Conservation (phyloP, 2,329 filamentous ascomycete genomes). For the Microsporum canis region DNA sequence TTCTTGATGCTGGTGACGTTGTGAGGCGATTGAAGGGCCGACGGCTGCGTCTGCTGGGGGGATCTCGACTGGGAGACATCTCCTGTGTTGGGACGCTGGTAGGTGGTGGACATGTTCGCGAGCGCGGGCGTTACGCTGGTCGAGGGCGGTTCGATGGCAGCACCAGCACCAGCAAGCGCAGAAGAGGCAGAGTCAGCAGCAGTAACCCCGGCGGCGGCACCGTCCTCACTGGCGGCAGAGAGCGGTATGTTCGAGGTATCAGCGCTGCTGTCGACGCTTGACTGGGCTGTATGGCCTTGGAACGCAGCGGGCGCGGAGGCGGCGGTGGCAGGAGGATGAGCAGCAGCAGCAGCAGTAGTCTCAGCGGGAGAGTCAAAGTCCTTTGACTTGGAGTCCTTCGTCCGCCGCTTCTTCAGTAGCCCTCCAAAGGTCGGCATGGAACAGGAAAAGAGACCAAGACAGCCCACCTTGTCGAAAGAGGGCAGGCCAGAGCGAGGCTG, state of each 20-base stretch:
- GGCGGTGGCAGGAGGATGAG: constrained; percentile 18
- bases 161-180: constrained; percentile 8
- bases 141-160: background rate
- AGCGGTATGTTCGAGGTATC: constrained; percentile 9
- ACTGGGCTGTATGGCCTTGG: constrained; percentile 2
- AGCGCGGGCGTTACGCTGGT: background rate
- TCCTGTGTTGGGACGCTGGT: constrained; percentile 2
- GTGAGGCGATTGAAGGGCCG: constrained; percentile 31
- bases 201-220: background rate
- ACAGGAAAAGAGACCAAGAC: constrained; percentile 1
- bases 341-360: constrained; percentile 42
- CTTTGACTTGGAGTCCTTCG: constrained; percentile 63
- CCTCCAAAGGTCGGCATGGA: constrained; percentile 80
- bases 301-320: background rate
- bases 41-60: constrained; percentile 26
- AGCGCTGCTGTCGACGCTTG: constrained; percentile 10
- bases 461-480: background rate
- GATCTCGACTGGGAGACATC: constrained; percentile 22
- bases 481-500: background rate
- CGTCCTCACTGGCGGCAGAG: constrained; percentile 12
- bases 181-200: constrained; percentile 15
- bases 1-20: constrained; percentile 74
- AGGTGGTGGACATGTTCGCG: constrained; percentile 2
- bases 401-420: constrained; percentile 97
- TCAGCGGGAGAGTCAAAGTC: constrained; percentile 57